A percentile compares a stretch with the other conserved stretches of the same genome.
Conservation (phyloP, 306 rosid species). For the Comarum palustre region DNA sequence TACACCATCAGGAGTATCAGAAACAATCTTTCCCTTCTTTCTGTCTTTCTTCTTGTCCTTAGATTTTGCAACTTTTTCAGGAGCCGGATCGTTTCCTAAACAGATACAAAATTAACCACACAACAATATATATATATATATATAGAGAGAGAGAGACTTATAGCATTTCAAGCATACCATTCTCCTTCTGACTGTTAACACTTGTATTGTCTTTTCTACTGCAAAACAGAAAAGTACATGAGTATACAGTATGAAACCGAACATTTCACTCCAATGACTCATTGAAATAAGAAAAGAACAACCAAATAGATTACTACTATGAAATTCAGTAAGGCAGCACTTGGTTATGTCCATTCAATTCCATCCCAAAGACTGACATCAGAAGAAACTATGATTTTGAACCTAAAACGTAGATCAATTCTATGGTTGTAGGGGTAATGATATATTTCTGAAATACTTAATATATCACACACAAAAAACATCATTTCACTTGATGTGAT, state of each 20-base stretch:
- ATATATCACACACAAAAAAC: neutral
- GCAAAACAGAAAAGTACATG: conserved; percentile 29
- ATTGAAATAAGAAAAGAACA: neutral
- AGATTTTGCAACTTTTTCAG: neutral
- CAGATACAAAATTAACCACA: neutral
- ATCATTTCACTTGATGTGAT: neutral
- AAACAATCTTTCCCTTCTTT: conserved; percentile 43
- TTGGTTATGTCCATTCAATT: neutral
- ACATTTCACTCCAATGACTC: conserved; percentile 7
- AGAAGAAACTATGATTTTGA: neutral
- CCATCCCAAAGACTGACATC: neutral
- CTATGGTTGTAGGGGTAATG: neutral
- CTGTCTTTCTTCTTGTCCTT: conserved; percentile 28
- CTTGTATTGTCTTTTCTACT: conserved; percentile 39
- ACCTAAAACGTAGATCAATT: neutral
- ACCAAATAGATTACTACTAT: conserved; percentile 3
- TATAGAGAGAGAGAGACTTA: neutral
- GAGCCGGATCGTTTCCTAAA: neutral
- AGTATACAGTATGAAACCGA: neutral
- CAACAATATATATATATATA: neutral
- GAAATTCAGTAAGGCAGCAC: conserved; percentile 3
- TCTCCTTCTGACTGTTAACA: conserved; percentile 34
- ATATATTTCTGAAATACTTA: neutral
- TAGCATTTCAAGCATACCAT: conserved; percentile 42
- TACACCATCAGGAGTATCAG: conserved; percentile 34